Evolutionary conservation across 2,329 filamentous ascomycete species (phyloP), one percentile per base, ranked within the genome.

Genomic region (Macrophomina pseudophaseolina): DNA sequence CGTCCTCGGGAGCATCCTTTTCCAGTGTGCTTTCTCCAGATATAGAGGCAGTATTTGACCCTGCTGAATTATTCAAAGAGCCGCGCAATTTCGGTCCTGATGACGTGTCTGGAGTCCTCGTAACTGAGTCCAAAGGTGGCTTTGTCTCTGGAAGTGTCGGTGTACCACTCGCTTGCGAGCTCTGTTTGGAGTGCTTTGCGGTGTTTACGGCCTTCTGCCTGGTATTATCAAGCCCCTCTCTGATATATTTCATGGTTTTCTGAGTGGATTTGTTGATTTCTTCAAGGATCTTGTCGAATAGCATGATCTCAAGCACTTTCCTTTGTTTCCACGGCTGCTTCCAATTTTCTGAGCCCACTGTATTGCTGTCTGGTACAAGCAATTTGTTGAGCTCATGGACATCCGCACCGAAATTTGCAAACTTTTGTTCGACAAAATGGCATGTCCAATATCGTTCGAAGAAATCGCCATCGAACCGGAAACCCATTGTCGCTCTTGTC

Each of bases 361-460:
- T 23, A 23, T 23, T 23, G 23, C 23, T 11, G 8, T 9, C n/a
- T 2, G 8, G 5, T 12, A 14, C 12, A 1, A 14, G 3, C 28
- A 12, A 9, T 33, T 5, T 14, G 11, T 9, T 2, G 5, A 49
- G 46, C 16, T 18, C 23, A 23, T 3, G 46, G 18, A 23, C 35
- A 28, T 38, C 33, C 32, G 4, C n/a, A 38, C n/a, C 30, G 33
- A 11, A 4, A 18, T 1, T 16, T 28, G 14, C 11, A 9, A 48
- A 48, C 1, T 33, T 40, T 8, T 53, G 5, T 33, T 64, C 58
- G 1, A 75, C 65, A 28, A 73, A 65, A 49, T 74, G 69, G 42
- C 74, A 75, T 1, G 74, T 78, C 75, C 75, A 77, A 42, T 72
- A 75, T 0, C 74, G 71, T 54, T 78, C 75, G 30, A 74, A 76